These are phyloP conservation scores for Coemansia sp. DNA, from an alignment of 371 early-diverging fungal genomes.

Conservation along the genomic window DNA sequence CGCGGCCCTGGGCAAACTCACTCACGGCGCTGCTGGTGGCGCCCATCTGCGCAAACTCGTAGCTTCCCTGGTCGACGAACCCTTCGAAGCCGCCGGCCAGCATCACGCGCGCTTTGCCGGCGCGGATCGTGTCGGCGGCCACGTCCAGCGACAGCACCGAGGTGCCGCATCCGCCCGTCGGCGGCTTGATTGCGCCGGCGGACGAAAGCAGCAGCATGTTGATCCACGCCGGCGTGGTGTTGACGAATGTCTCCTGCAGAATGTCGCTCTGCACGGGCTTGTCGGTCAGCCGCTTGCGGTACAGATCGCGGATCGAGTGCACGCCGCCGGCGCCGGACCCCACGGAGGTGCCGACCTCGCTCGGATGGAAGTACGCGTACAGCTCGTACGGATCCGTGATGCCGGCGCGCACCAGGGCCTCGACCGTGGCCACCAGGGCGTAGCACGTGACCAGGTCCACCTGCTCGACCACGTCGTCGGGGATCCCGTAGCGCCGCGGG, in stretches of 20 bases:
- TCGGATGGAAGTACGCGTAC: slow-evolving; percentile 94
- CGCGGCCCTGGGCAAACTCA: slow-evolving; percentile 85
- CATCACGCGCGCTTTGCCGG: slow-evolving; percentile 93
- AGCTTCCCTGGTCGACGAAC: slow-evolving; percentile 89
- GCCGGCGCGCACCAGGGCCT: slow-evolving; percentile 90
- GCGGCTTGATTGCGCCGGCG: slow-evolving; percentile 96
- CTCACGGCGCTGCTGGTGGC: slow-evolving; percentile 86
- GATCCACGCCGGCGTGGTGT: slow-evolving; percentile 97
- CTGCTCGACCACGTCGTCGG: slow-evolving; percentile 86
- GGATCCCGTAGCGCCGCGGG: slow-evolving; percentile 89
- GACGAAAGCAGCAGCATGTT: slow-evolving; percentile 94
- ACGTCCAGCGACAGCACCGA: slow-evolving; percentile 91
- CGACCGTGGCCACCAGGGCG: slow-evolving; percentile 88
- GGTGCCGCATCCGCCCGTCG: slow-evolving; percentile 94
- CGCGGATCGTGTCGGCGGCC: slow-evolving; percentile 86
- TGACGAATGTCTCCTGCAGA: slow-evolving; percentile 94
- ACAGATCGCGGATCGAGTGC: slow-evolving; percentile 74
- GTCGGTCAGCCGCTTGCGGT: slow-evolving; percentile 75
- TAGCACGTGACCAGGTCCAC: slow-evolving; percentile 90
- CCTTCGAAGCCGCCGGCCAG: slow-evolving; percentile 95
- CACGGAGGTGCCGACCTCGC: slow-evolving; percentile 89
- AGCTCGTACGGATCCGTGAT: slow-evolving; percentile 97
- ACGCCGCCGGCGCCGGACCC: slow-evolving; percentile 92
- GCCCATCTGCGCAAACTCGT: slow-evolving; percentile 98
- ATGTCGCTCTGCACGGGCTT: slow-evolving; percentile 91